phyloP scores from a whole-genome alignment of 345 rosid species.

The Eucalyptus sp. region DNA sequence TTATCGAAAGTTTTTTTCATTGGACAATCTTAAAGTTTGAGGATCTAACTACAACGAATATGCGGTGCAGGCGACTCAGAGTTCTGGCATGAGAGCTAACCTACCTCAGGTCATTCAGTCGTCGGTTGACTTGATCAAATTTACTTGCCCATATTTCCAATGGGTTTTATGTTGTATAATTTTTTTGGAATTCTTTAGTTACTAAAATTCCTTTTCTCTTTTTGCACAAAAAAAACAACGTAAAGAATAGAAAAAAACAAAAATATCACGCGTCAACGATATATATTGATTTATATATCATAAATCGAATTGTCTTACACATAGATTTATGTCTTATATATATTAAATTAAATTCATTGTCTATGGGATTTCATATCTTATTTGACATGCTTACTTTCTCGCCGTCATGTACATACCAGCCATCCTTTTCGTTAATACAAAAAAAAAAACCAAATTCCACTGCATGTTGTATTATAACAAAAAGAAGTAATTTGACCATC shows the following conservation, averaged over 20 bases:
- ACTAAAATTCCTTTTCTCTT: not conserved
- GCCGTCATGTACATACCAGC: not conserved
- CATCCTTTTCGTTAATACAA: not conserved
- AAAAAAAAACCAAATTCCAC: not conserved
- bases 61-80: not conserved
- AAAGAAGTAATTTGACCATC: not conserved
- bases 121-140: not conserved
- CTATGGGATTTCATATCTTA: not conserved
- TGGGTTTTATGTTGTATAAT: not conserved
- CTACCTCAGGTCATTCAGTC: not conserved
- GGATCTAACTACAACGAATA: not conserved
- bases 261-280: not conserved
- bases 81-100: not conserved
- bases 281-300: not conserved
- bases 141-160: not conserved
- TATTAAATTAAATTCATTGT: not conserved
- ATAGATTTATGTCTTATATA: not conserved
- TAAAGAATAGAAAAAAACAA: not conserved
- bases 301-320: not conserved
- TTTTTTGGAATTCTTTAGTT: too few relatives aligned
- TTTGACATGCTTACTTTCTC: not conserved
- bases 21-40: not conserved
- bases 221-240: not conserved
- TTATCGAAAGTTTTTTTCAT: not conserved
- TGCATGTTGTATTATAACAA: not conserved